These are phyloP conservation scores for Allomyces javanicus DNA, from an alignment of 192 early-diverging fungal genomes.

Conservation along the genomic window DNA sequence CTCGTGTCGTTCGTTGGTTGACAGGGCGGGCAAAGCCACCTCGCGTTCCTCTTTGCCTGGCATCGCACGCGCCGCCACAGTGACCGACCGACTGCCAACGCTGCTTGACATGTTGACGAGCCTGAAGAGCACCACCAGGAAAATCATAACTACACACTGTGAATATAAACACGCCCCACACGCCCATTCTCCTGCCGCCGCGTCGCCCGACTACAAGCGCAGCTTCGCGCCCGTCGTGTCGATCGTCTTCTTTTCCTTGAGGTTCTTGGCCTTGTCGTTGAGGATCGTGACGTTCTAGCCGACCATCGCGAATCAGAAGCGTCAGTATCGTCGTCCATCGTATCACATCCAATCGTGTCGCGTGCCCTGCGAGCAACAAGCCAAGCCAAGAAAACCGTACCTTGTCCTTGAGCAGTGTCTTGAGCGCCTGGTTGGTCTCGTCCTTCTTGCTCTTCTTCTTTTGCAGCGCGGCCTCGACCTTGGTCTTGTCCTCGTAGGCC, in stretches of 20 bases:
- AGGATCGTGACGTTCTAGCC: background rate
- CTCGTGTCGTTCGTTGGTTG: too few relatives aligned
- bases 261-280: background rate
- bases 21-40: too few relatives aligned
- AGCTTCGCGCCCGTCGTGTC: background rate
- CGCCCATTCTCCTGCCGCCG: too few relatives aligned
- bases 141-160: too few relatives aligned
- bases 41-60: too few relatives aligned
- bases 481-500: background rate
- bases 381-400: background rate
- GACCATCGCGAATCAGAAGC: background rate
- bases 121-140: too few relatives aligned
- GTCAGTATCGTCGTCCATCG: background rate
- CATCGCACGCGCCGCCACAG: too few relatives aligned
- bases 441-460: background rate
- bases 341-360: background rate
- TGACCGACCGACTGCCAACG: too few relatives aligned
- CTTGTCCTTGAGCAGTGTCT: background rate
- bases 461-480: background rate
- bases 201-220: background rate
- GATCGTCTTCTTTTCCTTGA: background rate
- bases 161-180: too few relatives aligned
- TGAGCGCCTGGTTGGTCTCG: background rate
- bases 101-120: too few relatives aligned
- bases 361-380: background rate